Evolutionary conservation across 1,284 basidiomycete species (phyloP).

Genomic region (Ceraceosorus guamensis): DNA sequence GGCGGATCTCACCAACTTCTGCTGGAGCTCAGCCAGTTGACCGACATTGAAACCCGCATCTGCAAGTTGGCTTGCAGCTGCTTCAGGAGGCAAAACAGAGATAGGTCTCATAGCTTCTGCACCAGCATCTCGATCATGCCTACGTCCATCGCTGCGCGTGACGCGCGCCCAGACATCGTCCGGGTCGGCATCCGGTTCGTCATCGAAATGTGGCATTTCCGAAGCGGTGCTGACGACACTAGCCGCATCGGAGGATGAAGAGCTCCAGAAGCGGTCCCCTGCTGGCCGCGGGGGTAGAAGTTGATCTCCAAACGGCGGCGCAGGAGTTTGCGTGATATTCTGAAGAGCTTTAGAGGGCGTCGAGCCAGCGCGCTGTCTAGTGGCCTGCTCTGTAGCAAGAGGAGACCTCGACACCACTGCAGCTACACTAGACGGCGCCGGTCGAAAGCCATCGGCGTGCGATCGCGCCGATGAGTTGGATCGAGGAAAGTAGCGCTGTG

Average conservation of each 20-base stretch:
- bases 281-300: no score
- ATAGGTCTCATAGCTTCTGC: slow-evolving; percentile 9
- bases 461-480: slow-evolving; percentile 12
- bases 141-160: slow-evolving; percentile 13
- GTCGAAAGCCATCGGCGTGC: slow-evolving; percentile 20
- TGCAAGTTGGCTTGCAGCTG: slow-evolving; percentile 18
- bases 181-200: slow-evolving; percentile 15
- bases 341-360: not conserved
- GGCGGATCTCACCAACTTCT: slow-evolving; percentile 25
- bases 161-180: slow-evolving; percentile 38
- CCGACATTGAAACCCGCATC: slow-evolving; percentile 27
- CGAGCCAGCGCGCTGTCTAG: not conserved
- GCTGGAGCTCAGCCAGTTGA: slow-evolving; percentile 30
- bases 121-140: no score
- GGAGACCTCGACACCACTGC: slow-evolving; percentile 1
- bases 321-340: no score
- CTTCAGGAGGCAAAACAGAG: slow-evolving; percentile 14
- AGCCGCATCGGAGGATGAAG: not conserved
- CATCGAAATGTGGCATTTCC: slow-evolving; percentile 2
- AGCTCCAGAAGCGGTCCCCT: no score
- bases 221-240: not conserved
- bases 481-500: slow-evolving; percentile 31
- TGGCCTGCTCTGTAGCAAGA: not conserved
- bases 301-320: no score
- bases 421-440: slow-evolving; percentile 12